A percentile compares a stretch with the other conserved stretches of the same genome.
Conservation (phyloP, 192 early-diverging fungal genomes). For the Coemansia sp. region DNA sequence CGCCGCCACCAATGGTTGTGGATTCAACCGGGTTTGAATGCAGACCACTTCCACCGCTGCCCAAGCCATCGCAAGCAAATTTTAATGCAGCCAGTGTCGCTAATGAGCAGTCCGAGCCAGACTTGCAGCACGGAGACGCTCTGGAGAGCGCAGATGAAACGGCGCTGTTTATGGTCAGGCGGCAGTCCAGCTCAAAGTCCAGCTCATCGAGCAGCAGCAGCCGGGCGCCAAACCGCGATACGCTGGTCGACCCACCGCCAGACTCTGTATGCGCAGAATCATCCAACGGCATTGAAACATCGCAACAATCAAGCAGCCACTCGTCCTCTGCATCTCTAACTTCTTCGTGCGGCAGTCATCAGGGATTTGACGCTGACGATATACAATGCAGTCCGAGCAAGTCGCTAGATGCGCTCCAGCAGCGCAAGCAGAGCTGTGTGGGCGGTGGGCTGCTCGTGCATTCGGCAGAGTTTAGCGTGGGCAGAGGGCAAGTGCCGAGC, state of each 20-base stretch:
- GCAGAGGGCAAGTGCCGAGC: neutral
- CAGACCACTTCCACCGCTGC: constrained; percentile 13
- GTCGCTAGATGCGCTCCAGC: neutral
- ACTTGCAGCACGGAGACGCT: neutral
- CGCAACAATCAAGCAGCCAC: neutral
- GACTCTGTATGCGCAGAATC: neutral
- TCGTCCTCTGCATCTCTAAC: constrained; percentile 7
- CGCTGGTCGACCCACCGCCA: constrained; percentile 22
- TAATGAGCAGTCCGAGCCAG: neutral
- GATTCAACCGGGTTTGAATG: constrained; percentile 18
- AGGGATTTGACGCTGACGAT: neutral
- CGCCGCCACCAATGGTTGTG: constrained; percentile 8
- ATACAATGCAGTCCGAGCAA: neutral
- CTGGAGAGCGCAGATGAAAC: constrained; percentile 10
- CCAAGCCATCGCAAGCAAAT: neutral
- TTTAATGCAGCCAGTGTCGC: neutral
- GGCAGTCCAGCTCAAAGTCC: constrained; percentile 5
- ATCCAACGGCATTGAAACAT: neutral
- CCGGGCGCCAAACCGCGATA: constrained; percentile 21
- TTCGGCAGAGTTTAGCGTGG: neutral
- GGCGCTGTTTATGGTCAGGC: constrained; percentile 19
- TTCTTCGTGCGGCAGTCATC: constrained; percentile 1
- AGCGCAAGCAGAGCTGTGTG: neutral
- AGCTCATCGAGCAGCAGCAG: constrained; percentile 3
- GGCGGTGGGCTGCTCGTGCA: neutral